phyloP scores from a whole-genome alignment of 305 asterid species.

The Stenogyne calaminthoides region DNA sequence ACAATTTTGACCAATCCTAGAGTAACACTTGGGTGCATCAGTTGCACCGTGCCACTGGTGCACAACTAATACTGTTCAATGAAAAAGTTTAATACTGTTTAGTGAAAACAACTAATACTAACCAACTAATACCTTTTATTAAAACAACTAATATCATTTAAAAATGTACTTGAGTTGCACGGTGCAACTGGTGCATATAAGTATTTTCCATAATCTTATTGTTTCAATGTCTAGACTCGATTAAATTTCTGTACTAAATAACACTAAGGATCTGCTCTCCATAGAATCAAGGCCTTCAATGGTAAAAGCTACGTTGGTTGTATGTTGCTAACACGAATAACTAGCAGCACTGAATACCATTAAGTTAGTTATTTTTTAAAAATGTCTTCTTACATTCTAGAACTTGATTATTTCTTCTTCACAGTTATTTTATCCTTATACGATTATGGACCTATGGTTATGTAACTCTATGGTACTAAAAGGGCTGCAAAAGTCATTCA shows the following conservation, averaged over 20 bases:
- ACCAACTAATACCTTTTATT: too few species aligned
- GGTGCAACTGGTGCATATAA: too few species aligned
- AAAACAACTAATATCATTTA: too few species aligned
- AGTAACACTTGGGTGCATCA: too few species aligned
- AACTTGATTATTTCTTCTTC: background rate
- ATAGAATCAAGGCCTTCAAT: conserved; percentile 3
- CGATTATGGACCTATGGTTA: conserved; percentile 16
- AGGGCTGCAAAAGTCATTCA: conserved; percentile 11
- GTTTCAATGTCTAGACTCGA: conserved; percentile 6
- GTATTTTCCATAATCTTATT: background rate
- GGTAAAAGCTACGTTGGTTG: background rate
- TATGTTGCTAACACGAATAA: conserved; percentile 4
- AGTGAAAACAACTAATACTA: too few species aligned
- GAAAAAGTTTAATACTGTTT: too few species aligned
- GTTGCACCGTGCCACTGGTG: too few species aligned
- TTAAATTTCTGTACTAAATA: too few species aligned
- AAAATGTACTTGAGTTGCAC: too few species aligned
- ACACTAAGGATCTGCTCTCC: background rate
- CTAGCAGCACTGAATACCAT: background rate
- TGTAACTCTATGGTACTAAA: conserved; percentile 5
- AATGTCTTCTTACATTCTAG: background rate
- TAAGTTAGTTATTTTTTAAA: background rate
- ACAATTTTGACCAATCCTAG: background rate
- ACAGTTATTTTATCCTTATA: conserved; percentile 16
- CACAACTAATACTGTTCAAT: too few species aligned